Evolutionary conservation across 2,329 filamentous ascomycete species (phyloP), one percentile per base, ranked within the genome.

Genomic region (Cordyceps tenuipes): DNA sequence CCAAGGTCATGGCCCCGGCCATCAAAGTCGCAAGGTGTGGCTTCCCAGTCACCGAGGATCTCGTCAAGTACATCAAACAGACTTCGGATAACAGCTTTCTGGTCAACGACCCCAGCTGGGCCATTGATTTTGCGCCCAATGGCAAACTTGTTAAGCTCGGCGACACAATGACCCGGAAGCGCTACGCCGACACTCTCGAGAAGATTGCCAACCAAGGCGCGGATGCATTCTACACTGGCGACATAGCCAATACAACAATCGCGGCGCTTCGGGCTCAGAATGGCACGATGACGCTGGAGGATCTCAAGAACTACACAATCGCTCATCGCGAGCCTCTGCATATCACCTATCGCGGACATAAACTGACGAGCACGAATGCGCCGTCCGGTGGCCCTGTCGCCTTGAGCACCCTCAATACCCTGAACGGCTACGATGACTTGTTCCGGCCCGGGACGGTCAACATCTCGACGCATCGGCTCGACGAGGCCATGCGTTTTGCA

Each of bases 401-500:
- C 0, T 74, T 92, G 62, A 84, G 83, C n/a, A 81, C 84, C 0
- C 73, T 96, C 66, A 95, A 94, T 61, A 88, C 87, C 26, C 73
- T 93, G 47, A 81, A 86, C 62, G 88, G 88, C 0, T 95, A 91
- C 67, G 74, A 82, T 0, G 78, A 77, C 23, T 85, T 93, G 52
- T 85, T 83, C 19, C 74, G 83, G 13, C 73, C 79, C 1, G 73
- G 76, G 1, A 73, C 77, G 2, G 75, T 76, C 52, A 80, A 81
- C 64, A 69, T 90, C 0, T 90, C 85, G 44, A 90, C 88, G 0
- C 91, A 96, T 69, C 79, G 87, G 0, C 75, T 96, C n/a, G 86
- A 93, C 64, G 91, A 96, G 76, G 87, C 90, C 1, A 88, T 95
- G 62, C 79, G 88, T 8, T 96, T 92, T 68, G 89, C 85, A 0